Evolutionary conservation across 306 rosid genomes (phyloP), one percentile per base, ranked within the genome.

Genomic region (Macrotyloma uniflorum): DNA sequence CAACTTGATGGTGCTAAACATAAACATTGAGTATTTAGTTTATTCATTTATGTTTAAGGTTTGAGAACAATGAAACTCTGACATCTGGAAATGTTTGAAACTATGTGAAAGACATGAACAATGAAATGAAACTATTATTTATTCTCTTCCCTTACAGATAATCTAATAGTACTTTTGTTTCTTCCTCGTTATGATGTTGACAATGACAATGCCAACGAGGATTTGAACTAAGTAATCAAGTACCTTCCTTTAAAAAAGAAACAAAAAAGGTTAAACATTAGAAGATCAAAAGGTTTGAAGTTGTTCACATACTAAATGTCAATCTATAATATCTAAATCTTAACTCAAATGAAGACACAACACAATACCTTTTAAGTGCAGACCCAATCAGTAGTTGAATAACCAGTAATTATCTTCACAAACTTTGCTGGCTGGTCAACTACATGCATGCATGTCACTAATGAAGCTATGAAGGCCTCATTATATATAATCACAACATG

Each of bases 391-490:
- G 50, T 30, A 24, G 10, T 50, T 72, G 49, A 63, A 72, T 26
- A 71, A 26, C 36, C 0, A 23, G 22, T 59, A 0, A 66, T 36
- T 54, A 36, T 53, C 15, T 51, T 35, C n/a, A 22, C 24, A 47
- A 70, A 32, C 42, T 45, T 69, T 58, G 62, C 42, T 53, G 24
- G 59, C 69, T 64, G 58, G 69, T 64, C 59, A 80, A 80, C 79
- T 65, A 22, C 13, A 54, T 28, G 13, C 74, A 64, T 38, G 8
- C 10, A 9, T 42, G 43, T 53, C 53, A 73, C 14, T 42, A 65
- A 53, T 54, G 11, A 73, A 65, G 72, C 28, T 10, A 65, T 63
- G 12, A 73, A 40, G 53, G 1, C 54, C n/a, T 40, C 57, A 30
- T 40, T 80, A 55, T 80, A 74, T 64, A 72, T 38, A 50, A 15